Evolutionary conservation across 306 rosid genomes (phyloP).

Genomic region (Sphenostylis stenocarpa): DNA sequence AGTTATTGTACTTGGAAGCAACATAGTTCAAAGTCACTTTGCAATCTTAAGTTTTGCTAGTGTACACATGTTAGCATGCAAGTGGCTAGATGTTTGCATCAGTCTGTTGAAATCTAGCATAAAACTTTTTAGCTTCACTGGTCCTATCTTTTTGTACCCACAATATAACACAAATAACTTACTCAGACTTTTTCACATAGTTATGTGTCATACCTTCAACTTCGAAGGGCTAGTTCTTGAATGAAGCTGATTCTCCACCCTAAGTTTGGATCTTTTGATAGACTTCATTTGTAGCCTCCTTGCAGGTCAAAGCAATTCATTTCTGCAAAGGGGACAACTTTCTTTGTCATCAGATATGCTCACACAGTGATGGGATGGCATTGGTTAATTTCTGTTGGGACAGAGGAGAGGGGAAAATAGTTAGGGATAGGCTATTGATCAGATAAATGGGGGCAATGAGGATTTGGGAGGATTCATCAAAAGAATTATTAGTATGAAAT

Average conservation of each 20-base stretch:
- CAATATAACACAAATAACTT: not conserved
- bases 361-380: not conserved
- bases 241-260: not conserved
- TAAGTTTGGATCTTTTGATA: not conserved
- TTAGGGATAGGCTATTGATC: not conserved
- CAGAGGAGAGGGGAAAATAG: not conserved
- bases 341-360: constrained; percentile 8
- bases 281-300: not conserved
- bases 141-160: not conserved
- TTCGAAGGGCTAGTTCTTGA: not conserved
- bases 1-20: not conserved
- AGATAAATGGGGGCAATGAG: not conserved
- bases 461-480: not conserved
- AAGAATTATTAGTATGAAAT: constrained; percentile 1
- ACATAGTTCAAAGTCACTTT: not conserved
- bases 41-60: not conserved
- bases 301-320: not conserved
- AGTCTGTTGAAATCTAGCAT: not conserved
- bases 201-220: constrained; percentile 4
- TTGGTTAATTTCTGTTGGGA: not conserved
- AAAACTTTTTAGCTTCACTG: not conserved
- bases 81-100: not conserved
- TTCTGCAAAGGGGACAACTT: not conserved
- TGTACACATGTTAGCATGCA: not conserved
- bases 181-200: not conserved